Base-by-base conservation (phyloP, 768 basidiomycete genomes). In the Infundibulicybe gibba region DNA sequence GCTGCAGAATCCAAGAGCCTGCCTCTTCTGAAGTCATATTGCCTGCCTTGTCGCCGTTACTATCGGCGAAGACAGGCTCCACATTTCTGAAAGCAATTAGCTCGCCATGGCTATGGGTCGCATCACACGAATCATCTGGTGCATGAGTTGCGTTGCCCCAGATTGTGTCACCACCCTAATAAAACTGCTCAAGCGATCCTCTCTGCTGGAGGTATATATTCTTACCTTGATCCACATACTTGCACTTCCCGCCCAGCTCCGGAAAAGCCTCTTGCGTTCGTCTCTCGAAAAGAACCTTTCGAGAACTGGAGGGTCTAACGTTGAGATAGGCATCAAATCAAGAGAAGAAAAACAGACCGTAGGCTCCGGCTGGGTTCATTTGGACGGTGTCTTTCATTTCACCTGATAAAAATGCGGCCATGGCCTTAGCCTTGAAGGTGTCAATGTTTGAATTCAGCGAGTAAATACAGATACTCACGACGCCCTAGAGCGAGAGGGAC, bases 381-480 rank as follows among this genome's bases (percentile, higher is more conserved):
- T 90, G 82, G 4, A 92, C 90, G 0, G 92, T 94, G 54, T 95
- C 91, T 61, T 87, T 86, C 78, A 97, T 97, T 66, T 98, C 95
- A 10, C 95, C 95, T 0, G 90, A 93, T 34, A 97, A 70, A 61
- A 97, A 91, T 0, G 97, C 94, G 0, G 94, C 67, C 90, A 97
- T 94, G 0, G 94, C 89, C 69, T 97, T 99, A 1, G 90, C 77
- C 90, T 90, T 43, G 25, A 25, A 25, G 25, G 25, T 3, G 25
- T 25, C 25, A 25, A 25, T 8, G 25, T 8, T 5, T 34, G n/a
- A 32, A 11, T 12, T 45, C 32, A 38, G 25, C 12, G 35, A 30
- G 10, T 11, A 11, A 17, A 33, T 10, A 38, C 17, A 6, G 10
- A 47, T 41, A 59, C 84, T 61, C 61, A 90, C 90, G 42, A 90